Evolutionary conservation across 768 basidiomycete genomes (phyloP).

Genomic region (Hygrophoropsis aurantiaca): DNA sequence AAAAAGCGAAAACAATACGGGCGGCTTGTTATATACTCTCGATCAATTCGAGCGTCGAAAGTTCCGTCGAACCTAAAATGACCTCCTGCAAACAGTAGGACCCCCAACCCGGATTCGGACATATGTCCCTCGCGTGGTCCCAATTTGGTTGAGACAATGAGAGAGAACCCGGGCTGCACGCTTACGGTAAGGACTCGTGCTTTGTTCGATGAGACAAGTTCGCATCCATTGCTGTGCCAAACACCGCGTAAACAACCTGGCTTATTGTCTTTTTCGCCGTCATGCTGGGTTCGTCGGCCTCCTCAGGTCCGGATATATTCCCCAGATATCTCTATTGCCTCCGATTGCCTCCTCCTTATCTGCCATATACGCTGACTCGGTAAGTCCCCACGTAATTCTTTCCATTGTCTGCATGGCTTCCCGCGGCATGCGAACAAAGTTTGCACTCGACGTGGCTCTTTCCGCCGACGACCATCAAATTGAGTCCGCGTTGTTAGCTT

Average conservation of each 20-base stretch:
- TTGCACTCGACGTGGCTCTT: slow-evolving; percentile 6
- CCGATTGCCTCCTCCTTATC: slow-evolving; percentile 31
- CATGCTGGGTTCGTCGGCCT: slow-evolving; percentile 27
- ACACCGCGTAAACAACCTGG: slow-evolving; percentile 37
- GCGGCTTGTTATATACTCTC: slow-evolving; percentile 53
- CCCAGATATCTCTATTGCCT: slow-evolving; percentile 35
- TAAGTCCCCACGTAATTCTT: slow-evolving; percentile 23
- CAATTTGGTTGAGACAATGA: slow-evolving; percentile 33
- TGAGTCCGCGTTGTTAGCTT: slow-evolving; percentile 15
- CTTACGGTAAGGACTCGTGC: slow-evolving; percentile 31
- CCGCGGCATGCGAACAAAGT: slow-evolving; percentile 25
- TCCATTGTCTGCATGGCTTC: slow-evolving; percentile 25
- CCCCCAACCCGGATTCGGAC: slow-evolving; percentile 17
- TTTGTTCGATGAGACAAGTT: slow-evolving; percentile 32
- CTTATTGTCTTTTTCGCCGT: slow-evolving; percentile 47
- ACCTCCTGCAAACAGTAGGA: slow-evolving; percentile 18
- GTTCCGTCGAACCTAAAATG: slow-evolving; percentile 35
- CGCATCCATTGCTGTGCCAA: slow-evolving; percentile 41
- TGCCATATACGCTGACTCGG: slow-evolving; percentile 32
- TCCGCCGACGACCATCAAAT: slow-evolving; percentile 30
- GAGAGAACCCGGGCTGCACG: slow-evolving; percentile 21
- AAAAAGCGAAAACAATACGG: slow-evolving; percentile 56
- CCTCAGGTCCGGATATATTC: slow-evolving; percentile 32
- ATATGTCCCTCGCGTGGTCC: slow-evolving; percentile 11
- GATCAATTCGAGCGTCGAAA: slow-evolving; percentile 30